Evolutionary conservation across 305 asterid species (phyloP).

Genomic region (Rubia peregrina): DNA sequence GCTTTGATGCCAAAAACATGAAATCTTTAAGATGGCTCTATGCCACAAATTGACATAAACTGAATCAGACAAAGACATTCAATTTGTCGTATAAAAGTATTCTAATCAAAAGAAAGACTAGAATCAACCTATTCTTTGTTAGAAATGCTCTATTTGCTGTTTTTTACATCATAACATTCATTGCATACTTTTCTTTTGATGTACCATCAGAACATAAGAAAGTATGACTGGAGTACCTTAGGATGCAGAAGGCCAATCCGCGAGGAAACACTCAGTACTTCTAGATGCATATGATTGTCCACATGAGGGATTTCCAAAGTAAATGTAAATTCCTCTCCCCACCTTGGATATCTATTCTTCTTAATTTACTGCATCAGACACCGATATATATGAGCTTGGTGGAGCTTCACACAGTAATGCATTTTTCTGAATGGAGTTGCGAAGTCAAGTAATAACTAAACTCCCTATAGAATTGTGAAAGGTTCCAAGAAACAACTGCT

Average conservation of each 20-base stretch:
- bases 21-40: neutral
- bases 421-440: neutral
- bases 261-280: slow-evolving; percentile 72
- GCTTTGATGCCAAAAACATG: neutral
- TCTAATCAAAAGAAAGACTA: neutral
- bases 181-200: neutral
- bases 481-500: neutral
- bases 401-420: neutral
- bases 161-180: neutral
- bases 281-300: slow-evolving; percentile 69
- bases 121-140: neutral
- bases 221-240: slow-evolving; percentile 47
- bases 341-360: slow-evolving; percentile 96
- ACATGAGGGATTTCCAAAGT: slow-evolving; percentile 74
- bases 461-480: neutral
- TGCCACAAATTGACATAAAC: neutral
- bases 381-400: slow-evolving; percentile 15
- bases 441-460: neutral
- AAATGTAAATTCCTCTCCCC: slow-evolving; percentile 89
- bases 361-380: slow-evolving; percentile 59
- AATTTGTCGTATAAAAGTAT: neutral
- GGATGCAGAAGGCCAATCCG: slow-evolving; percentile 91
- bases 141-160: neutral
- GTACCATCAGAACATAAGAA: slow-evolving; percentile 9
- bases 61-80: neutral